Evolutionary conservation across 257 asterid species (phyloP).

Genomic region (Solanum sparsipilum): DNA sequence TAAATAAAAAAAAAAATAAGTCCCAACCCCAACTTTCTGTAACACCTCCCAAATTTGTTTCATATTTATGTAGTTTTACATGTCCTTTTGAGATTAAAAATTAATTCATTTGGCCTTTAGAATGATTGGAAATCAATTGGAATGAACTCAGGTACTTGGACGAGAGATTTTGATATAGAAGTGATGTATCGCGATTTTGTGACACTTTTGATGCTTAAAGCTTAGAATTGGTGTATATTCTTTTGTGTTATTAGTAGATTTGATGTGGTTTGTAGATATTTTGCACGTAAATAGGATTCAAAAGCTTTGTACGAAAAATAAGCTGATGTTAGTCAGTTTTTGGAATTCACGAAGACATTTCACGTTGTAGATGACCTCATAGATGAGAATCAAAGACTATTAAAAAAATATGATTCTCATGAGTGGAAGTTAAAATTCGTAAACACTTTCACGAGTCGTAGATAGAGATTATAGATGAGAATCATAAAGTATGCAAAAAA

Average conservation of each 20-base stretch:
- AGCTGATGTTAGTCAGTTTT: background rate
- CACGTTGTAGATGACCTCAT: background rate
- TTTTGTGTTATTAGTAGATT: background rate
- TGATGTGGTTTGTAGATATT: background rate
- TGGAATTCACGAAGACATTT: background rate
- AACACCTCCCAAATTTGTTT: background rate
- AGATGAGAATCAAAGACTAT: background rate
- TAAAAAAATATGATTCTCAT: background rate
- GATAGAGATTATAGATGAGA: background rate
- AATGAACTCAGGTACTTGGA: background rate
- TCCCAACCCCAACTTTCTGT: background rate
- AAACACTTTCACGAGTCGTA: background rate
- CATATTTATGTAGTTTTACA: background rate
- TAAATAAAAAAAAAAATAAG: background rate
- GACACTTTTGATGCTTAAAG: background rate
- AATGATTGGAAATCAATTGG: background rate
- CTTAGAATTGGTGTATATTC: no score
- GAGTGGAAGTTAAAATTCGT: background rate
- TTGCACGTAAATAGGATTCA: background rate
- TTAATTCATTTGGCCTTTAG: background rate
- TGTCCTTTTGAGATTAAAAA: no score
- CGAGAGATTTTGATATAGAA: background rate
- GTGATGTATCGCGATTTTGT: background rate
- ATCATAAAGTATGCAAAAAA: background rate
- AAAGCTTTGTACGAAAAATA: background rate